Evolutionary conservation across 805 yeast genomes (phyloP), one percentile per base, ranked within the genome.

Genomic region (Sugiyamaella mastotermitis): DNA sequence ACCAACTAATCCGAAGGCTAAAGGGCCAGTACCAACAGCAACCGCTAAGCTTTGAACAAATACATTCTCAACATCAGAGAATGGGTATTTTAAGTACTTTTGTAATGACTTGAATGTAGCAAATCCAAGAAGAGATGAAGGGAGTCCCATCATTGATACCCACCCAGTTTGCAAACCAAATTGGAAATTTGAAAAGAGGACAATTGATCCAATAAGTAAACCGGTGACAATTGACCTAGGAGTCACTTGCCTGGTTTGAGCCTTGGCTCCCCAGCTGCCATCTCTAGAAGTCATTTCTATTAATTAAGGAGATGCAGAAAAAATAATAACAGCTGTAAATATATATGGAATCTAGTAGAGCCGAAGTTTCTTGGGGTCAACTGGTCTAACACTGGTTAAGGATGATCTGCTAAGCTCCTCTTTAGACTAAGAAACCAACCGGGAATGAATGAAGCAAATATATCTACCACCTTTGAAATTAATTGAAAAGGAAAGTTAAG

Each of bases 71-170:
- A 85, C 95, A 47, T 86, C 96, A 0, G 92, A 75, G 52, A 77
- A 76, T 1, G 78, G 78, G 25, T 59, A 42, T 14, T 34, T 21
- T 16, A 56, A 46, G 21, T 47, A 44, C 10, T 35, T 35, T 17
- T 68, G 66, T 2, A 80, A 50, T 3, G 76, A 62, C 50, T 79
- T 84, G 66, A 88, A 90, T 14, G 83, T 65, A 0, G 96, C 82
- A 57, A 78, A 88, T 0, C 94, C 96, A 18, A 90, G 61, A 37
- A 90, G 61, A 0, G 97, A 96, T 3, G 95, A 81, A 0, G 98
- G 97, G 38, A 90, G 66, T 16, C 95, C 83, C 98, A 90, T 92
- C 98, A 90, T 90, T 8, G 96, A 86, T 4, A 92, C 96, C 98
- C 98, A 90, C 1, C 98, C 98, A 0, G 97, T 90, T 56, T 90